phyloP scores from a whole-genome alignment of 371 early-diverging fungal species.

The Saksenaea oblongispora region DNA sequence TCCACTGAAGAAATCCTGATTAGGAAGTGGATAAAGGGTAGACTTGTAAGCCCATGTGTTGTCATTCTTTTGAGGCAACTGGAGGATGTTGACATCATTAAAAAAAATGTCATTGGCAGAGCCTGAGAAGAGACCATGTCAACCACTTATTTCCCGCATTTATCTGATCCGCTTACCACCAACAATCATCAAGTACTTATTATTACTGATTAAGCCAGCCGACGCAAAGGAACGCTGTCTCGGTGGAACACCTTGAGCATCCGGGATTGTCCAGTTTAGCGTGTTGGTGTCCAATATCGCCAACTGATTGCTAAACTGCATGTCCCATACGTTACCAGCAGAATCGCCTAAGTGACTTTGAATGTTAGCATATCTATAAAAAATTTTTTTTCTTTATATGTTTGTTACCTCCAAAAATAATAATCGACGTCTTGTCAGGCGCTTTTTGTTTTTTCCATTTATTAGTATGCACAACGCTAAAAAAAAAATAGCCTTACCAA shows the following conservation, averaged over 20 bases:
- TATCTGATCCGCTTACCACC: not conserved
- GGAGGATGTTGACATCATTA: conserved; percentile 15
- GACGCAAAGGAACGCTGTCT: conserved; percentile 12
- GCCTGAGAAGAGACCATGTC: not conserved
- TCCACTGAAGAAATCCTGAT: not conserved
- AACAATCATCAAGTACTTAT: not conserved
- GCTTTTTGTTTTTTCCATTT: not conserved
- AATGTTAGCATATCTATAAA: not conserved
- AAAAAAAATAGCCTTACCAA: conserved; percentile 8
- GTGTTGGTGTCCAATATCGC: conserved; percentile 20
- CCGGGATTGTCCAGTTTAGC: conserved; percentile 19
- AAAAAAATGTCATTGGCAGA: not conserved
- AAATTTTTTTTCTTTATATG: not conserved
- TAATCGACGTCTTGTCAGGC: conserved; percentile 13
- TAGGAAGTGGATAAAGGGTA: conserved; percentile 9
- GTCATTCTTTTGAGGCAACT: conserved; percentile 8
- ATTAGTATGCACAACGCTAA: no score
- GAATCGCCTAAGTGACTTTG: conserved; percentile 6
- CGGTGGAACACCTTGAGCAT: conserved; percentile 15
- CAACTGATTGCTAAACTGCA: conserved; percentile 10
- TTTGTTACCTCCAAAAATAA: conserved; percentile 15
- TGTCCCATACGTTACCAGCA: conserved; percentile 1
- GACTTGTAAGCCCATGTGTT: not conserved
- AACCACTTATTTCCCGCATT: not conserved
- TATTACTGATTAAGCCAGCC: not conserved